Evolutionary conservation across 2,329 filamentous ascomycete genomes (phyloP), one percentile per base, ranked within the genome.

Genomic region (Aureobasidium musti): DNA sequence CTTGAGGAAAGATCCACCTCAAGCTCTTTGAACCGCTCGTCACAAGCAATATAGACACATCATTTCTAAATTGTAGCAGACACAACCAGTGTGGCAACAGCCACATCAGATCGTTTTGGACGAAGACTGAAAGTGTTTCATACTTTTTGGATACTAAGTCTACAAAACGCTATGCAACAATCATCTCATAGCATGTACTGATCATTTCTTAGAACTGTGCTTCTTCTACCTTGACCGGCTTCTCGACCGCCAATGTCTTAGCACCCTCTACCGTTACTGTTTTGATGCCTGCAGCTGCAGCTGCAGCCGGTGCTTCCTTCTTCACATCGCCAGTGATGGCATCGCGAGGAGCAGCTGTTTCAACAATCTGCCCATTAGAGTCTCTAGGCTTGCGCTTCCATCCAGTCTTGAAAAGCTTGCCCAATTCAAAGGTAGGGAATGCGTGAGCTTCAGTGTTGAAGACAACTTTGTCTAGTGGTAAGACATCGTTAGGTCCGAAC

Each of bases 381-480:
- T 75, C 84, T 70, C 89, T 82, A 2, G 87, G 84, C 76, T 90
- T 90, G 67, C 91, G 82, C 78, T 86, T 80, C 92, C 92, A 96
- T 1, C 92, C 91, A 0, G 92, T 96, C 71, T 85, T 87, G 76
- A 95, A 92, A 43, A 91, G 78, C 71, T 85, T 86, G 1, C 87
- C 88, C 77, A 95, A 87, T 73, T 95, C 88, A 75, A 99, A 99
- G 45, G 90, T 83, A 8, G 95, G 95, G 68, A 99, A 84, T 1
- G 91, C 87, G 78, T 99, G 95, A 1, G 92, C 95, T 80, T 99
- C 95, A 1, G 95, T 99, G 77, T 99, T 99, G 75, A 98, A 88
- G 45, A 99, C 92, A 30, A 97, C 83, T 73, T 93, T 86, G 72
- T 95, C 90, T 37, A 99, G 83, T 2, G 93, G 92, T 49, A 98